phyloP scores from a whole-genome alignment of 768 basidiomycete genomes.

The Rhodocollybia butyracea region DNA sequence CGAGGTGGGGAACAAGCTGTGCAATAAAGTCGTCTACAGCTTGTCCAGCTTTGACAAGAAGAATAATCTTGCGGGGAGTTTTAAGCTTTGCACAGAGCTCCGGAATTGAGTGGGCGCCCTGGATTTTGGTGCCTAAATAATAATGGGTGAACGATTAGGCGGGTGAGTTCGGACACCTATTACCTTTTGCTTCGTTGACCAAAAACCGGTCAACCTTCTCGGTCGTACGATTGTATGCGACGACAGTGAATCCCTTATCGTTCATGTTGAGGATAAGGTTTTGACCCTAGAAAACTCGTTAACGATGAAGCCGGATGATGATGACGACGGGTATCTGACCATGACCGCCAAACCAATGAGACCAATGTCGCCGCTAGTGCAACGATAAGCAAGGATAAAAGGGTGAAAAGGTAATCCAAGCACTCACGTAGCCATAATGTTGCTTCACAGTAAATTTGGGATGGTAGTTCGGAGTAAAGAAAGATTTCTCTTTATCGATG shows the following conservation, averaged over 20 bases:
- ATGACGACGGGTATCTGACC: constrained; percentile 45
- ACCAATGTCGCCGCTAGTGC: constrained; percentile 87
- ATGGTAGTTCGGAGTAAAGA: constrained; percentile 30
- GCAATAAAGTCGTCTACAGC: constrained; percentile 96
- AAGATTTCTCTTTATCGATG: constrained; percentile 13
- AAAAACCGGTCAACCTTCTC: constrained; percentile 96
- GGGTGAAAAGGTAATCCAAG: constrained; percentile 24
- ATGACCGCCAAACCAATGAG: constrained; percentile 99
- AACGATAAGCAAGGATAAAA: constrained; percentile 13
- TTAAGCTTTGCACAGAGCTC: constrained; percentile 93
- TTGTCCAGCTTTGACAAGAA: constrained; percentile 96
- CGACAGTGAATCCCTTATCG: constrained; percentile 98
- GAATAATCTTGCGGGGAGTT: constrained; percentile 92
- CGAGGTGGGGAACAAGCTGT: constrained; percentile 86
- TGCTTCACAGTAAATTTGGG: constrained; percentile 20
- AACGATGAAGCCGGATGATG: constrained; percentile 13
- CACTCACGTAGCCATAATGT: constrained; percentile 50
- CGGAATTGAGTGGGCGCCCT: constrained; percentile 91
- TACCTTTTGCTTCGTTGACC: constrained; percentile 96
- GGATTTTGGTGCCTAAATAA: constrained; percentile 81
- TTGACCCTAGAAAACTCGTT: constrained; percentile 63
- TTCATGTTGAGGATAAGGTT: constrained; percentile 99
- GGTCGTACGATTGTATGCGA: constrained; percentile 95
- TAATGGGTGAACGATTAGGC: constrained; percentile 7
- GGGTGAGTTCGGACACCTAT: constrained; percentile 14